Percentiles rank a stretch among this genome's conserved stretches.
These are phyloP conservation scores for Cystobasidium pallidum DNA, from an alignment of 1,284 basidiomycete genomes.

Conservation along the genomic window DNA sequence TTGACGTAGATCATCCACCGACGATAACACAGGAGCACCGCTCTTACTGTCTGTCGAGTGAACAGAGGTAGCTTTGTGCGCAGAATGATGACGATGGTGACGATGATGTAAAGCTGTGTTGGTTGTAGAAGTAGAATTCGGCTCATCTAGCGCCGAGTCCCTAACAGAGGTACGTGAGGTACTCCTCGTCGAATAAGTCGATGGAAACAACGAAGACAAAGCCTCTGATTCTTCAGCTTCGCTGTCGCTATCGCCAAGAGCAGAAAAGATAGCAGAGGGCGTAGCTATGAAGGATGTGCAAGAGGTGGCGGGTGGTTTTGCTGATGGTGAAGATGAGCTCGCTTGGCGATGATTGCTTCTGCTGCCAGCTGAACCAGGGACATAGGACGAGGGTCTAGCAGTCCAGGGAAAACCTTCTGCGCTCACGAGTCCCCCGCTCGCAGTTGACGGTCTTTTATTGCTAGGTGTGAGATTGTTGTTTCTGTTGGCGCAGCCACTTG, in stretches of 20 bases:
- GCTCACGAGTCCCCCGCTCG: background rate
- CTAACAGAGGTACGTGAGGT: too few relatives aligned
- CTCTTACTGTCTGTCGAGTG: background rate
- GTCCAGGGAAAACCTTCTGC: conserved; percentile 34
- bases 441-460: background rate
- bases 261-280: conserved; percentile 19
- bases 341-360: background rate
- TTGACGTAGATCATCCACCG: background rate
- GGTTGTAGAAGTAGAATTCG: background rate
- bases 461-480: background rate
- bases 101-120: conserved; percentile 7
- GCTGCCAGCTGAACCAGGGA: background rate
- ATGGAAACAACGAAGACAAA: background rate
- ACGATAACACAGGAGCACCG: background rate
- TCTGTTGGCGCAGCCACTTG: background rate
- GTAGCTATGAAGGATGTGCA: background rate
- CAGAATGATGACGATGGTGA: background rate
- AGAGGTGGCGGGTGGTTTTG: background rate
- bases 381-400: conserved; percentile 24
- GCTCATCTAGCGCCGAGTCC: background rate
- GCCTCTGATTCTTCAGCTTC: conserved; percentile 5
- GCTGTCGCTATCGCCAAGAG: background rate
- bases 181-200: conserved; percentile 13
- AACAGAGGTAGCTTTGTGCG: background rate
- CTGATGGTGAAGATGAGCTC: conserved; percentile 7